phyloP scores from a whole-genome alignment of 345 rosid species.

The Hevea brasiliensis region DNA sequence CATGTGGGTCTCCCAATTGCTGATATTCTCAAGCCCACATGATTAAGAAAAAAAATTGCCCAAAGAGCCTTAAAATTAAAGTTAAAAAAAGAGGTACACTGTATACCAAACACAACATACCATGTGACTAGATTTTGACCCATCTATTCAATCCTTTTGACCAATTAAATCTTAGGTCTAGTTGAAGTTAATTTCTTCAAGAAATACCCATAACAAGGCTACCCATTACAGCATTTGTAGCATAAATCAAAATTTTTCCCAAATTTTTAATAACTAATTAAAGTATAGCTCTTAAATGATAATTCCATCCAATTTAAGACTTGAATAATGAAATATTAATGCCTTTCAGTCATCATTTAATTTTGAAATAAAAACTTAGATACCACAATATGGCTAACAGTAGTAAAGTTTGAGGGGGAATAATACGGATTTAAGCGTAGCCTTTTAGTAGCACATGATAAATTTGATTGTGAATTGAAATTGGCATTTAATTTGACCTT shows the following conservation, averaged over 20 bases:
- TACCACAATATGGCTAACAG: no score
- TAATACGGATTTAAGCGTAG: no score
- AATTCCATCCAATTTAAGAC: neutral
- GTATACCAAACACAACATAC: conserved; percentile 31
- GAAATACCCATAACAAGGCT: neutral
- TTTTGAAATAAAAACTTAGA: no score
- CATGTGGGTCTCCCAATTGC: conserved; percentile 45
- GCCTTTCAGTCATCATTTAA: no score
- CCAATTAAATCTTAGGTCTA: conserved; percentile 24
- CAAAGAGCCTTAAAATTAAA: conserved; percentile 9
- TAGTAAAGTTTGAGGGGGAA: no score
- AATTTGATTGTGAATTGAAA: neutral
- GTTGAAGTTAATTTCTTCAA: neutral
- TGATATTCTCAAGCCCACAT: conserved; percentile 42
- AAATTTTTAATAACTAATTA: no score
- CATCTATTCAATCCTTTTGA: conserved; percentile 28
- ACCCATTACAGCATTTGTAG: neutral
- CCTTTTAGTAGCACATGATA: no score
- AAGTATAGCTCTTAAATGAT: no score
- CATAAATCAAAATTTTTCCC: neutral
- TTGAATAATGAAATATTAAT: no score
- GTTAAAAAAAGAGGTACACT: conserved; percentile 24
- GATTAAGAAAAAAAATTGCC: conserved; percentile 16
- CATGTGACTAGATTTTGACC: conserved; percentile 54
- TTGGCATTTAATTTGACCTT: neutral